phyloP scores from a whole-genome alignment of 495 filamentous ascomycete genomes.

The Thermochaetoides thermophila region DNA sequence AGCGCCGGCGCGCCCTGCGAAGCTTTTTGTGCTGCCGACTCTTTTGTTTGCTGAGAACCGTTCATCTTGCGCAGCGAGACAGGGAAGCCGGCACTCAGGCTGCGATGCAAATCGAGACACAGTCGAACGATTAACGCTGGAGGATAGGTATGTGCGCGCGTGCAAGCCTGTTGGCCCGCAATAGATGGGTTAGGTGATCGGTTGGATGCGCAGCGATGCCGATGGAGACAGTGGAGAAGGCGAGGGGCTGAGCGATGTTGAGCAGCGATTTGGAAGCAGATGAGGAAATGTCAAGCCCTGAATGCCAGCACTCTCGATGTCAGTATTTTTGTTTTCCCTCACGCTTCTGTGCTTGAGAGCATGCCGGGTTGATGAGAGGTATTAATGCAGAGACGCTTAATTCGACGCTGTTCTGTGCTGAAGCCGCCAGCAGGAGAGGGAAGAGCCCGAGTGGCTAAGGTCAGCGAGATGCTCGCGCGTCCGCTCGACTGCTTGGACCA shows the following conservation, averaged over 20 bases:
- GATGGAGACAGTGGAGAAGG: too few relatives aligned
- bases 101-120: conserved; percentile 2
- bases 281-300: too few relatives aligned
- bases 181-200: conserved; percentile 1
- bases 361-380: too few relatives aligned
- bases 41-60: conserved; percentile 17
- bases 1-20: conserved; percentile 10
- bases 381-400: conserved; percentile 6
- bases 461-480: conserved; percentile 3
- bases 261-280: too few relatives aligned
- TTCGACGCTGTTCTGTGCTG: conserved; percentile 5
- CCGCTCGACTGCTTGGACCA: neutral
- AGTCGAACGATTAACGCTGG: too few relatives aligned
- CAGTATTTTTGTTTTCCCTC: too few relatives aligned
- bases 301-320: too few relatives aligned
- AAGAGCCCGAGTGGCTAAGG: conserved; percentile 6
- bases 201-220: too few relatives aligned
- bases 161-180: conserved; percentile 1
- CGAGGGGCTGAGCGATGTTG: too few relatives aligned
- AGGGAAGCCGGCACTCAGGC: neutral
- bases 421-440: conserved; percentile 6
- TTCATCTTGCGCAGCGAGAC: conserved; percentile 15
- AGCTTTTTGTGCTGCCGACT: conserved; percentile 14
- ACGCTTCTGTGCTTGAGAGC: too few relatives aligned
- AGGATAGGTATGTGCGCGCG: too few relatives aligned